These are phyloP conservation scores for Diplodia sapinea DNA, from an alignment of 2,329 filamentous ascomycete species.

Conservation along the genomic window DNA sequence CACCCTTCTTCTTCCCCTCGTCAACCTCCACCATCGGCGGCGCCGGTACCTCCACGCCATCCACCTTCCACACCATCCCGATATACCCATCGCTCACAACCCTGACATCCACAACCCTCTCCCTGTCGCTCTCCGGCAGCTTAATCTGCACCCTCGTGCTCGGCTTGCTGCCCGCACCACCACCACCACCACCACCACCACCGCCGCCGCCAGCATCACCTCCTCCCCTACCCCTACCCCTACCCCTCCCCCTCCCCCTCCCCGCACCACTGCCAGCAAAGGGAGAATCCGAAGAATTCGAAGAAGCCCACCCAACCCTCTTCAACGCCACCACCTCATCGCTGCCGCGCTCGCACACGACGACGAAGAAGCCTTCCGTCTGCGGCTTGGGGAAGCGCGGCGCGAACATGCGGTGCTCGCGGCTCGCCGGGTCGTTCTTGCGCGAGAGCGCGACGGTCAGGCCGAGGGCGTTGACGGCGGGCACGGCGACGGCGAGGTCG, in stretches of 20 bases:
- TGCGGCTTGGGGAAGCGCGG: slow-evolving; percentile 93
- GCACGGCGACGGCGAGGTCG: slow-evolving; percentile 67
- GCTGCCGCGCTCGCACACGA: slow-evolving; percentile 69
- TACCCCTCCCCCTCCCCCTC: slow-evolving; percentile 33
- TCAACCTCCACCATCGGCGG: slow-evolving; percentile 40
- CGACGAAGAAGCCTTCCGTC: slow-evolving; percentile 88
- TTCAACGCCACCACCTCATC: slow-evolving; percentile 88
- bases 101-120: slow-evolving; percentile 71
- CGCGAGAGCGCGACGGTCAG: slow-evolving; percentile 70
- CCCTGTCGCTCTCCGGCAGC: slow-evolving; percentile 60
- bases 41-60: slow-evolving; percentile 58
- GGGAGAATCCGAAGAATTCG: no score
- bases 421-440: slow-evolving; percentile 65
- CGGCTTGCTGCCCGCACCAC: slow-evolving; percentile 52
- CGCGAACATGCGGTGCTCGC: slow-evolving; percentile 78
- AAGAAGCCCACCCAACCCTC: slow-evolving; percentile 72
- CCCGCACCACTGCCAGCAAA: slow-evolving; percentile 39
- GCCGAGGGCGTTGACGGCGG: slow-evolving; percentile 65
- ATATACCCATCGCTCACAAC: slow-evolving; percentile 89
- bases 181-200: slow-evolving; percentile 24
- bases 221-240: slow-evolving; percentile 35
- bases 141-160: slow-evolving; percentile 60
- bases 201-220: slow-evolving; percentile 35
- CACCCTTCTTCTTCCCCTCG: slow-evolving; percentile 34
- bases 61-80: slow-evolving; percentile 69